Base-by-base conservation (phyloP, 768 basidiomycete genomes). In the Russula griseocarnosa region DNA sequence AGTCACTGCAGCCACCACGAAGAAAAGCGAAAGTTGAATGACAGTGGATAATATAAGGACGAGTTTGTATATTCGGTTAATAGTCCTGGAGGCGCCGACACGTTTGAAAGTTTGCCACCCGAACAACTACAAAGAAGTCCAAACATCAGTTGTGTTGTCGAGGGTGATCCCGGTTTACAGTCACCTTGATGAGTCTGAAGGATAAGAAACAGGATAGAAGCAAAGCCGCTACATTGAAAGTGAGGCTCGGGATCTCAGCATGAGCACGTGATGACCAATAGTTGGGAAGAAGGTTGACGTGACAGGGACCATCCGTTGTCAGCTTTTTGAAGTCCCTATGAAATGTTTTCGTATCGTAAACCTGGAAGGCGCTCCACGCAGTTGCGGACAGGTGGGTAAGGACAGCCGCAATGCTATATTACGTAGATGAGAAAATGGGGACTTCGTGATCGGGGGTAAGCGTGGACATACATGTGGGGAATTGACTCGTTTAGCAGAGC, bases 61-160 rank as follows among this genome's bases (percentile, higher is more conserved):
- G 53, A 85, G 75, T 73, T 84, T 88, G 79, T 92, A 92, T 64
- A 88, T 73, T 40, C 85, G 82, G 73, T 87, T 88, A 74, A 92
- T 90, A 13, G 78, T 79, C 68, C 83, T 75, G 7, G 86, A 88
- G 13, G 90, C 89, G 42, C 90, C 90, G 57, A 92, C 84, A 61
- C 89, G 87, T 73, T 90, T 90, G 81, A 92, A 93, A 0, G 90
- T 93, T 74, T 90, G 88, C 90, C 90, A 93, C 50, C 90, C 88
- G 72, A 89, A 92, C 18, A 79, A 70, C 87, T 89, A 59, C 14
- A 24, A 42, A 58, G 18, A 3, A 24, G 3, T 42, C 5, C 7
- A 18, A 58, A 55, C 50, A 22, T 62, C 34, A 57, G 61, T 18
- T 49, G 40, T 44, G 38, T 16, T 16, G 26, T 13, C 24, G 30